Evolutionary conservation across 306 rosid species (phyloP).

Genomic region (Lotus japonicus): DNA sequence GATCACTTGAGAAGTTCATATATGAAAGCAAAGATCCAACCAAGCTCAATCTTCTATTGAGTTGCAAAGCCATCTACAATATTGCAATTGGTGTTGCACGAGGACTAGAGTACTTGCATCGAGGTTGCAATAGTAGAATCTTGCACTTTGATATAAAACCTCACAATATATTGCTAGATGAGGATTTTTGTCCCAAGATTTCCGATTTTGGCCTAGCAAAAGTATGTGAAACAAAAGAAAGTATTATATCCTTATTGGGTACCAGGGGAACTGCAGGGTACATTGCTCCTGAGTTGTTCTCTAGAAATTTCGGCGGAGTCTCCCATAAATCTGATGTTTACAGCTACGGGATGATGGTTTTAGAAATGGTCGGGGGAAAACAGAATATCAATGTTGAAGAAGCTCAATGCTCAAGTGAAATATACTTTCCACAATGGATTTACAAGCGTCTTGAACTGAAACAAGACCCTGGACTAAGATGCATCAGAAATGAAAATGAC

Average conservation of each 20-base stretch:
- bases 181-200: conserved; percentile 27
- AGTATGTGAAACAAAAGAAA: conserved; percentile 22
- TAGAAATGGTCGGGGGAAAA: conserved; percentile 19
- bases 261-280: conserved; percentile 33
- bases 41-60: not conserved
- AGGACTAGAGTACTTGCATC: conserved; percentile 30
- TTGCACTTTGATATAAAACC: conserved; percentile 27
- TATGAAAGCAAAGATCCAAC: not conserved
- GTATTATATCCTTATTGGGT: conserved; percentile 17
- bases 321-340: conserved; percentile 38
- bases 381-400: not conserved
- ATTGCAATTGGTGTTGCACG: conserved; percentile 29
- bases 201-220: conserved; percentile 46
- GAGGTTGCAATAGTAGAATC: conserved; percentile 29
- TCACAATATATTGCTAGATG: conserved; percentile 15
- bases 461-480: conserved; percentile 10
- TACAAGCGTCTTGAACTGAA: conserved; percentile 30
- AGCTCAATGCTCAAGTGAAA: conserved; percentile 15
- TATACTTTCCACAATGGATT: conserved; percentile 29
- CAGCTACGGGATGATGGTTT: conserved; percentile 29
- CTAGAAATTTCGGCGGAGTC: conserved; percentile 24
- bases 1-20: conserved; percentile 32
- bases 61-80: conserved; percentile 4
- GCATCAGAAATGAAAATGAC: conserved; percentile 19
- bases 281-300: conserved; percentile 29